Conservation (phyloP, 352 stramenopile genomes). For the Phytophthora nicotianae region DNA sequence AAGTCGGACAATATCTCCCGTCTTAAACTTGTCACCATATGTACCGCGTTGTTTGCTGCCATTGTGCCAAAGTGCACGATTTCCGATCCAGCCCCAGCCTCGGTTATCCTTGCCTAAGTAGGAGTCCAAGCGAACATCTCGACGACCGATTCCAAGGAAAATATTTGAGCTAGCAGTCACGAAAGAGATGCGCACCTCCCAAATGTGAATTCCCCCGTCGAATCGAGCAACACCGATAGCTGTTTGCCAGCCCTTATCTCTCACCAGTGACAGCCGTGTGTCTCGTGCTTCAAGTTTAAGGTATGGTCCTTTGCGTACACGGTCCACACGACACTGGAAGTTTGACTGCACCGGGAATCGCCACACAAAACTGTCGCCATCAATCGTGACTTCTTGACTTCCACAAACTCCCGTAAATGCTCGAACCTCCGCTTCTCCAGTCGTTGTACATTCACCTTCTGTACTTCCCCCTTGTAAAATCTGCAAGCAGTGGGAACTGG, state of each 20-base stretch:
- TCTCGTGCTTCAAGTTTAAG: conserved; percentile 90
- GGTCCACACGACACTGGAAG: conserved; percentile 88
- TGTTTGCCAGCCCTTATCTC: conserved; percentile 91
- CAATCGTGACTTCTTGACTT: conserved; percentile 87
- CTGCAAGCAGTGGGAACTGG: conserved; percentile 87
- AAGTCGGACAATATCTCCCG: conserved; percentile 80
- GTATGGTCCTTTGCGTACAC: conserved; percentile 84
- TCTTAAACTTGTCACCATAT: conserved; percentile 93
- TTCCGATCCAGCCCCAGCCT: conserved; percentile 92
- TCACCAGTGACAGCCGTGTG: conserved; percentile 79
- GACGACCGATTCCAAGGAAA: conserved; percentile 85
- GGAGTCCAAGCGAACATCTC: conserved; percentile 86
- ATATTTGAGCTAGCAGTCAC: conserved; percentile 91
- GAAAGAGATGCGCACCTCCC: conserved; percentile 88
- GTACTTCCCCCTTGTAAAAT: conserved; percentile 76
- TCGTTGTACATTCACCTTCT: conserved; percentile 47
- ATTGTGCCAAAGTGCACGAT: conserved; percentile 90
- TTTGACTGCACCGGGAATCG: conserved; percentile 89
- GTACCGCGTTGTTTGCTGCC: conserved; percentile 90
- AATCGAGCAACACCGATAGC: conserved; percentile 89
- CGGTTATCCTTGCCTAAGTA: conserved; percentile 93
- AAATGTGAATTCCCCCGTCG: conserved; percentile 85
- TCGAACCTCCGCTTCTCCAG: conserved; percentile 81
- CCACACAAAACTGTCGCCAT: conserved; percentile 88
- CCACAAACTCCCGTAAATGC: conserved; percentile 85